Base-by-base conservation (phyloP, 73 alveolate species). In the Halteria grandinella region DNA sequence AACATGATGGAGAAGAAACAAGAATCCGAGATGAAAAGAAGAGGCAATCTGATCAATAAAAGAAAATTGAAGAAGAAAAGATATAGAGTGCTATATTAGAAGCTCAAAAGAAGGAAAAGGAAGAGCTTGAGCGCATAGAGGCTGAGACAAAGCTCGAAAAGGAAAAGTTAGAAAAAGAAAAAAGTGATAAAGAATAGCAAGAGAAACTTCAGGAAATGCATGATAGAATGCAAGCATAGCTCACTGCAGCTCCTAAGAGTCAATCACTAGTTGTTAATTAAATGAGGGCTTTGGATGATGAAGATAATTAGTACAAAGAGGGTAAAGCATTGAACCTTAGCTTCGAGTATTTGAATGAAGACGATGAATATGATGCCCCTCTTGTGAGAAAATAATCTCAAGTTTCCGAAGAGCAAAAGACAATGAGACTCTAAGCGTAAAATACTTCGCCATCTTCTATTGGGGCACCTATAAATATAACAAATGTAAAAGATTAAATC, bases 11-110 rank as follows among this genome's bases (percentile, higher is more conserved):
- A 25, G 80, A 66, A 31, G 69, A 66, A 27, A 27, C 43, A 33
- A 66, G 47, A 43, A 2, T 66, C 1, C 43, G 80, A 66, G 80
- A 66, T 1, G 64, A 66, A 25, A 66, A 66, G 29, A 66, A 66
- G 43, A 41, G 80, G n/a, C 28, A 27, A 39, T 66, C 80, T 6
- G 80, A 66, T 32, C 36, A 66, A n/a, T 27, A 66, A 28, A 66
- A 57, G 33, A 66, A 66, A 47, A 44, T 66, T 27, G 80, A 66
- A 21, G 80, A 66, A 47, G 80, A 66, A 47, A 60, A 60, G 41
- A 60, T 60, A 5, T 20, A 60, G 23, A 36, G 59, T 60, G 77
- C 77, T 32, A 60, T 60, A 18, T 40, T 25, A 21, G 77, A 60
- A 37, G 77, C 77, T 3, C 37, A 60, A 31, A 60, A 60, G 21